Evolutionary conservation across 352 stramenopile species (phyloP).

Genomic region (Phytophthora ramorum): DNA sequence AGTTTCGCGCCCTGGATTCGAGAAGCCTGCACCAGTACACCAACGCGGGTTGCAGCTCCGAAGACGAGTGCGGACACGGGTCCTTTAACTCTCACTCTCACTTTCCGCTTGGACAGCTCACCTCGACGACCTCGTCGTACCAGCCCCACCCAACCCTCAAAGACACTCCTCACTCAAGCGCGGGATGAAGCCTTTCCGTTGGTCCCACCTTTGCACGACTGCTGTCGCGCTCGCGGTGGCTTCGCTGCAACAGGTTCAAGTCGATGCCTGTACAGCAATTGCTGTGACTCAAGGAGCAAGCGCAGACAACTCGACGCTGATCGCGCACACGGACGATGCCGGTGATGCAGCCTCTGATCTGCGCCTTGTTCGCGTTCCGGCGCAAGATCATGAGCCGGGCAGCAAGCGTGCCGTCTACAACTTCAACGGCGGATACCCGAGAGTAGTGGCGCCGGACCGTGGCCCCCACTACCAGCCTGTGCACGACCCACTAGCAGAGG

Average conservation of each 20-base stretch:
- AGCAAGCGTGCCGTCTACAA: slow-evolving; percentile 70
- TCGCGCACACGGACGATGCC: slow-evolving; percentile 90
- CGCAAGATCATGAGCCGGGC: slow-evolving; percentile 58
- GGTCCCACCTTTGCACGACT: slow-evolving; percentile 5
- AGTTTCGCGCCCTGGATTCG: slow-evolving; percentile 18
- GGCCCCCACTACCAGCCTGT: slow-evolving; percentile 69
- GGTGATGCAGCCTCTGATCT: slow-evolving; percentile 85
- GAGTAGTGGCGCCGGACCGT: slow-evolving; percentile 73
- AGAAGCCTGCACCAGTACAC: neutral
- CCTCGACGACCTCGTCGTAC: slow-evolving; percentile 17
- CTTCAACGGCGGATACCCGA: slow-evolving; percentile 75
- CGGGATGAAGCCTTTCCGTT: slow-evolving; percentile 32
- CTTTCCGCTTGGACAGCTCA: slow-evolving; percentile 22
- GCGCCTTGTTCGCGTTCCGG: slow-evolving; percentile 91
- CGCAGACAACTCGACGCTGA: slow-evolving; percentile 83
- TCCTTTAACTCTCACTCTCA: slow-evolving; percentile 24
- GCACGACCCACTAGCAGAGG: slow-evolving; percentile 9
- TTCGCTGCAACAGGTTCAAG: slow-evolving; percentile 14
- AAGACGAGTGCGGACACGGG: neutral
- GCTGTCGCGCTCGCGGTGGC: slow-evolving; percentile 14
- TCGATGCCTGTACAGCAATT: slow-evolving; percentile 89
- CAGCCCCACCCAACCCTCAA: neutral
- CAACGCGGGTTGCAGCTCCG: slow-evolving; percentile 1
- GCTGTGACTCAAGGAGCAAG: slow-evolving; percentile 80
- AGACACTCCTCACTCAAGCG: slow-evolving; percentile 2